Percentiles rank a stretch among this genome's conserved stretches.
These are phyloP conservation scores for Mycena vulgaris DNA, from an alignment of 768 basidiomycete genomes.

Conservation along the genomic window DNA sequence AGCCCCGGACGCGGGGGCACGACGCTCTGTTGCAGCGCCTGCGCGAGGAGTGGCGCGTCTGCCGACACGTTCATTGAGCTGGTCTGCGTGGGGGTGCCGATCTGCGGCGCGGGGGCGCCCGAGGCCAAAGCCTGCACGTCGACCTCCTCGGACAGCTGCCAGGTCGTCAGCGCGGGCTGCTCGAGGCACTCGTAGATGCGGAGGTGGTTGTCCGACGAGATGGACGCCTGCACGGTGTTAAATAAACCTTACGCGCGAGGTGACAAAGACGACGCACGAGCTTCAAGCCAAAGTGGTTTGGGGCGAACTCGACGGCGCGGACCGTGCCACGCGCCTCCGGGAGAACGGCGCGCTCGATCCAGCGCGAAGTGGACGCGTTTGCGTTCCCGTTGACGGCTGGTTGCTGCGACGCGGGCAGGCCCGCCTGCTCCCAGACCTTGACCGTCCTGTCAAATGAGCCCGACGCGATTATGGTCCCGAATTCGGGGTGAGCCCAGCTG, in stretches of 20 bases:
- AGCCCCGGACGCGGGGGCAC: constrained; percentile 54
- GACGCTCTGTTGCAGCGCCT: constrained; percentile 64
- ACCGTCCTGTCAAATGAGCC: constrained; percentile 93
- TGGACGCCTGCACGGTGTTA: constrained; percentile 76
- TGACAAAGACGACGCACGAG: constrained; percentile 66
- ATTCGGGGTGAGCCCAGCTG: constrained; percentile 94
- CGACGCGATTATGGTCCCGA: constrained; percentile 89
- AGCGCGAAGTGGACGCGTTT: constrained; percentile 59
- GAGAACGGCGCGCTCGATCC: constrained; percentile 83
- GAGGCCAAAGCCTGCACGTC: constrained; percentile 74
- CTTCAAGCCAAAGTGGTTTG: constrained; percentile 90
- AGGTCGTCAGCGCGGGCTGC: constrained; percentile 78
- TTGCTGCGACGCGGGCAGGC: constrained; percentile 48
- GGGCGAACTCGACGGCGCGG: constrained; percentile 88
- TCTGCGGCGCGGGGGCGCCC: constrained; percentile 57
- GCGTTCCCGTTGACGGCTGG: constrained; percentile 43
- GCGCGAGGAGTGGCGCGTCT: constrained; percentile 73
- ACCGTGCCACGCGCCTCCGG: constrained; percentile 91
- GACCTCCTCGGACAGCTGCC: constrained; percentile 84
- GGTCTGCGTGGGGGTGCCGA: constrained; percentile 80
- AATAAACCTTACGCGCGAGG: constrained; percentile 12
- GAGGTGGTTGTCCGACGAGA: constrained; percentile 89
- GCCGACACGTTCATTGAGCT: constrained; percentile 68
- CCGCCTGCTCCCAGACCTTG: constrained; percentile 90
- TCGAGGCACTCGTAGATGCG: constrained; percentile 94